phyloP scores from a whole-genome alignment of 768 basidiomycete genomes.

The Phallus indusiatus region DNA sequence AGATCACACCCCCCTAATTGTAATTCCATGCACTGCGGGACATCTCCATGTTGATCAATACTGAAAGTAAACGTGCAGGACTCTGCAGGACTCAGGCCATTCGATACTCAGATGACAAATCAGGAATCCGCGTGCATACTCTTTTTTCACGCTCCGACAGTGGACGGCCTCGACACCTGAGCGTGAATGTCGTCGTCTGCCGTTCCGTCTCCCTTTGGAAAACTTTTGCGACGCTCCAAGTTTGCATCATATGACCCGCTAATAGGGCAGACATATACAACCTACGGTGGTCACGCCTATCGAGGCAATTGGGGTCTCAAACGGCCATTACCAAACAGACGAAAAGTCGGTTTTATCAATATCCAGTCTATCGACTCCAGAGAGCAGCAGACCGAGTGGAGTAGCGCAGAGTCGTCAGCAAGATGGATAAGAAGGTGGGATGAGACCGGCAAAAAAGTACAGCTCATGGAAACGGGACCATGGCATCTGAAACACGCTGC shows the following conservation, averaged over 20 bases:
- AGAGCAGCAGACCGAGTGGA: constrained; percentile 74
- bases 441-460: constrained; percentile 43
- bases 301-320: constrained; percentile 84
- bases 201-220: constrained; percentile 61
- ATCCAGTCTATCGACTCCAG: constrained; percentile 60
- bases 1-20: no score
- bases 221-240: constrained; percentile 70
- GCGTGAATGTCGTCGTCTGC: constrained; percentile 9
- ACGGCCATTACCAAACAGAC: constrained; percentile 62
- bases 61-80: no score
- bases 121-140: no score
- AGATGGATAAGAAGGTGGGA: constrained; percentile 58
- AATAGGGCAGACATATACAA: constrained; percentile 71
- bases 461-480: constrained; percentile 15
- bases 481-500: constrained; percentile 37
- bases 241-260: constrained; percentile 71
- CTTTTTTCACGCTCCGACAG: background rate
- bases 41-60: no score
- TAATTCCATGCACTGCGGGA: no score
- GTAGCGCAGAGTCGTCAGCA: constrained; percentile 53
- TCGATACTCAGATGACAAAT: no score
- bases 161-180: no score
- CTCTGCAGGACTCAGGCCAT: no score
- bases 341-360: constrained; percentile 54
- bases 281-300: constrained; percentile 57